These are phyloP conservation scores for Cokeromyces recurvatus DNA, from an alignment of 371 early-diverging fungal species.

Conservation along the genomic window DNA sequence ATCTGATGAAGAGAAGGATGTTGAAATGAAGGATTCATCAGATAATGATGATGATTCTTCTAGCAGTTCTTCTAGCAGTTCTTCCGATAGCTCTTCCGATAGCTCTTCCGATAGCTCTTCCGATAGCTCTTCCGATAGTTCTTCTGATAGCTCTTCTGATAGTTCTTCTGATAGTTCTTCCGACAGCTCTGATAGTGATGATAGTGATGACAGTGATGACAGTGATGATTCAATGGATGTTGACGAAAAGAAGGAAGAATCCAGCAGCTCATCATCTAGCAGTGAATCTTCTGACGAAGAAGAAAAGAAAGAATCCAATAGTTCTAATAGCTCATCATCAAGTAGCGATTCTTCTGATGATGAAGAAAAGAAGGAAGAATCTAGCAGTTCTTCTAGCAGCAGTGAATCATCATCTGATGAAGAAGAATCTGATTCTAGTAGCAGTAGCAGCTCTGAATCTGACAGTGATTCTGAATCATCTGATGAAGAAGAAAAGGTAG, in stretches of 20 bases:
- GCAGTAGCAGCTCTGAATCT: not conserved
- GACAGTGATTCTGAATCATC: constrained; percentile 18
- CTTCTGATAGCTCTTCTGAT: too few species aligned
- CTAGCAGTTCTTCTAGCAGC: constrained; percentile 4
- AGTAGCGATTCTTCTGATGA: too few species aligned
- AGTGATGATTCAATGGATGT: too few species aligned
- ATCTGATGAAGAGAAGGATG: constrained; percentile 1
- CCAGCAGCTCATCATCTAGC: constrained; percentile 5
- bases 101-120: constrained; percentile 12
- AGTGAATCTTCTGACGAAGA: constrained; percentile 6
- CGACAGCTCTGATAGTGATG: constrained; percentile 16
- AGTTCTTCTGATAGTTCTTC: constrained; percentile 12
- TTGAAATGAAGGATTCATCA: not conserved
- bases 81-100: constrained; percentile 14
- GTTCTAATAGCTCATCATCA: constrained; percentile 15
- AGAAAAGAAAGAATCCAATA: constrained; percentile 5
- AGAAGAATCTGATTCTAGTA: not conserved
- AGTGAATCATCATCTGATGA: constrained; percentile 4
- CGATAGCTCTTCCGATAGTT: constrained; percentile 8
- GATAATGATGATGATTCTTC: not conserved
- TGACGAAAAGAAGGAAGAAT: constrained; percentile 11
- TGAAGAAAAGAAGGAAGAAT: constrained; percentile 11
- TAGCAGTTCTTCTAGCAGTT: constrained; percentile 10
- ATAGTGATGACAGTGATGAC: too few species aligned
- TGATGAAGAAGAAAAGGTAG: constrained; percentile 11